Conservation (phyloP, 2,329 filamentous ascomycete species). For the Phoma sp. region DNA sequence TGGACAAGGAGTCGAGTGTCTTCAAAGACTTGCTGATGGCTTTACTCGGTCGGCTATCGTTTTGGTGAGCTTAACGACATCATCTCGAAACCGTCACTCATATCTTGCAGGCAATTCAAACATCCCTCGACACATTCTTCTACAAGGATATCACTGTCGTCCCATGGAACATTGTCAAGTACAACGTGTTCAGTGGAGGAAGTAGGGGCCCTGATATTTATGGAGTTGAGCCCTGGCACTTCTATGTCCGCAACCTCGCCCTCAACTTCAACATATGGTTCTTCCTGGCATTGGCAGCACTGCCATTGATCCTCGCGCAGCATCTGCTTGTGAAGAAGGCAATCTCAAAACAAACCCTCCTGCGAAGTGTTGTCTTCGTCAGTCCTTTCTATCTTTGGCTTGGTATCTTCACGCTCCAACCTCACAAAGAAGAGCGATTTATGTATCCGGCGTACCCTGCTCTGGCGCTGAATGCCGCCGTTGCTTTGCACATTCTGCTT, state of each 20-base stretch:
- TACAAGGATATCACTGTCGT: constrained; percentile 80
- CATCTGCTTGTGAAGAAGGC: constrained; percentile 67
- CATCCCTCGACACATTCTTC: constrained; percentile 78
- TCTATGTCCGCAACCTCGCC: constrained; percentile 88
- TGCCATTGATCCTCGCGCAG: constrained; percentile 78
- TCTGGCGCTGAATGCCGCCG: constrained; percentile 83
- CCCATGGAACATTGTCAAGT: constrained; percentile 90
- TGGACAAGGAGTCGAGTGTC: constrained; percentile 65
- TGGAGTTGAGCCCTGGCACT: constrained; percentile 95
- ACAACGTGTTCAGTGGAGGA: constrained; percentile 86
- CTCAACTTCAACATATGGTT: constrained; percentile 98
- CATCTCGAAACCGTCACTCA: not conserved
- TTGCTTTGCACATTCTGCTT: constrained; percentile 81
- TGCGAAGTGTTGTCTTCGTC: constrained; percentile 79
- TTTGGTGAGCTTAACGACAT: constrained; percentile 62
- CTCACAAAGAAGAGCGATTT: constrained; percentile 97
- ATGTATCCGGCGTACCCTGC: constrained; percentile 98
- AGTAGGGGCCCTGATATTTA: constrained; percentile 88
- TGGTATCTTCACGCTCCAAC: constrained; percentile 85
- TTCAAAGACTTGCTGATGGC: constrained; percentile 71
- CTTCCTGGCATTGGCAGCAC: constrained; percentile 72
- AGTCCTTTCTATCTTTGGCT: constrained; percentile 95
- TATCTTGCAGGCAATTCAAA: constrained; percentile 65
- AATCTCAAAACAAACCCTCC: constrained; percentile 69
- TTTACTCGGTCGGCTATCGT: constrained; percentile 68